Percentiles rank a stretch among this genome's conserved stretches.
These are phyloP conservation scores for Funneliformis mosseae DNA, from an alignment of 192 early-diverging fungal genomes.

Conservation along the genomic window DNA sequence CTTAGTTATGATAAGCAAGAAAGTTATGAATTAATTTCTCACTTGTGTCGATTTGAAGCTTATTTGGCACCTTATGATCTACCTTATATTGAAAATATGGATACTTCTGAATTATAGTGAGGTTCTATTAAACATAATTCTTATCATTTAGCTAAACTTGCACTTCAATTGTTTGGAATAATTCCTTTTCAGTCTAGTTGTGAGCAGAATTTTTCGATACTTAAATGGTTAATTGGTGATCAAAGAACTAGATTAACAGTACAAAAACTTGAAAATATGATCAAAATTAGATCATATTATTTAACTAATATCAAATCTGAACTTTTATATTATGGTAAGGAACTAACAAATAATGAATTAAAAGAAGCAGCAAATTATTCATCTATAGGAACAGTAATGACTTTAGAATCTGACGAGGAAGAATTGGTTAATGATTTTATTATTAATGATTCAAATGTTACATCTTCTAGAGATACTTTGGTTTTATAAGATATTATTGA, in stretches of 20 bases:
- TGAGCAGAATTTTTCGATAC: not conserved
- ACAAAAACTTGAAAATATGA: not conserved
- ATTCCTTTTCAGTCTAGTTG: not conserved
- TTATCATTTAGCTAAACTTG: not conserved
- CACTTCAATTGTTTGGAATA: not conserved
- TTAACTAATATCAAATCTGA: not conserved
- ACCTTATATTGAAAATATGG: not conserved
- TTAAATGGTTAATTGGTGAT: constrained; percentile 2
- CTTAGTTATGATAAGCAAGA: not conserved
- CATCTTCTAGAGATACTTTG: not conserved
- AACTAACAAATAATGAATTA: not conserved
- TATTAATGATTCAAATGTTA: not conserved
- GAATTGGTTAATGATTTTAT: not conserved
- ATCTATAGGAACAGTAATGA: not conserved
- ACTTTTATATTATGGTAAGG: not conserved
- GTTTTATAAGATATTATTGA: not conserved
- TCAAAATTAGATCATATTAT: not conserved
- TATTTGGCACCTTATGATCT: not conserved
- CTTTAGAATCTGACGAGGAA: not conserved
- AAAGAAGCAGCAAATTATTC: not conserved
- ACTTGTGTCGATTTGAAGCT: not conserved
- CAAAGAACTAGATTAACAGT: not conserved
- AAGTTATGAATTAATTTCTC: not conserved
- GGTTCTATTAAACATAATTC: not conserved
- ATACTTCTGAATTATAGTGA: not conserved